phyloP scores from a whole-genome alignment of 768 basidiomycete genomes.

The Hypsizygus marmoreus region DNA sequence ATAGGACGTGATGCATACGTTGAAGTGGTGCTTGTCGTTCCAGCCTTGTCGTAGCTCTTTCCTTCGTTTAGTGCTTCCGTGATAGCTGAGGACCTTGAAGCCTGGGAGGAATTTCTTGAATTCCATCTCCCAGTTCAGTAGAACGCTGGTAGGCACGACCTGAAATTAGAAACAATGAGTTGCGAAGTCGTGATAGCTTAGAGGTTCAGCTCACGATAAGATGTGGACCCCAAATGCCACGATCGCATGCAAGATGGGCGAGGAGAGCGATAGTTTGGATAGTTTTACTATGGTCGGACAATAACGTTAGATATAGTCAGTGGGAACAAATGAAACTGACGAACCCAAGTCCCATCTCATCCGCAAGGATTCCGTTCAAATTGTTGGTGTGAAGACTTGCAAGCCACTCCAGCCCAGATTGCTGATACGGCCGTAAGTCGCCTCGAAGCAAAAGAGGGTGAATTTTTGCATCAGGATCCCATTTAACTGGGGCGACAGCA shows the following conservation, averaged over 20 bases:
- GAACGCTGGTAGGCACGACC: conserved; percentile 91
- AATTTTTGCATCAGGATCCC: conserved; percentile 60
- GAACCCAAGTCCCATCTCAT: conserved; percentile 95
- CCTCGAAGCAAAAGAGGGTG: conserved; percentile 80
- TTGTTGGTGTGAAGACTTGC: conserved; percentile 82
- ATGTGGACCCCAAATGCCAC: conserved; percentile 92
- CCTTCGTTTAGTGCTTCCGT: conserved; percentile 85
- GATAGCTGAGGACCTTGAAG: conserved; percentile 85
- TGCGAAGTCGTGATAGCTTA: conserved; percentile 22
- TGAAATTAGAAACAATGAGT: conserved; percentile 29
- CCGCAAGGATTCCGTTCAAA: conserved; percentile 83
- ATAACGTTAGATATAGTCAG: neutral
- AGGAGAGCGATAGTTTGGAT: conserved; percentile 95
- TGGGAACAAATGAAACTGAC: conserved; percentile 24
- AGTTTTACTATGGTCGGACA: conserved; percentile 65
- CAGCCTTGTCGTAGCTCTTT: conserved; percentile 90
- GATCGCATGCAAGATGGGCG: conserved; percentile 88
- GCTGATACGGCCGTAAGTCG: conserved; percentile 88
- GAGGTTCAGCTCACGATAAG: no score
- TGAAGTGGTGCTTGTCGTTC: conserved; percentile 87
- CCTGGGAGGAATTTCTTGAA: conserved; percentile 95
- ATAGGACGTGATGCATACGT: conserved; percentile 94
- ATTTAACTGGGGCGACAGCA: conserved; percentile 71
- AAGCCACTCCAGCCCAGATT: conserved; percentile 93
- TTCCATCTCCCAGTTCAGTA: conserved; percentile 97